phyloP scores from a whole-genome alignment of 2,329 filamentous ascomycete species.

The Lachnellula arida region DNA sequence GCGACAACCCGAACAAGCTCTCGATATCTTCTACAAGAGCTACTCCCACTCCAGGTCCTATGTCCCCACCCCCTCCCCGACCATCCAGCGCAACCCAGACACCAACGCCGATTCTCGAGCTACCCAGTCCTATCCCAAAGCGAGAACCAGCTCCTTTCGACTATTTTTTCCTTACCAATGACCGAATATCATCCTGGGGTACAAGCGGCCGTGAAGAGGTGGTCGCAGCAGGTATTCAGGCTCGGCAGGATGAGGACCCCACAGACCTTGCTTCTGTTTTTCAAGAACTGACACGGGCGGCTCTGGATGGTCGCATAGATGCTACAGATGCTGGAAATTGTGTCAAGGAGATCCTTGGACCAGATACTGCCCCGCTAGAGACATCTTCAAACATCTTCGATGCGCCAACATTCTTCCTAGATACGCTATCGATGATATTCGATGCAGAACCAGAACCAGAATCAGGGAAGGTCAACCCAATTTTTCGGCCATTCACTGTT shows the following conservation, averaged over 20 bases:
- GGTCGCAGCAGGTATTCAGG: conserved; percentile 58
- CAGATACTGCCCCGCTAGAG: conserved; percentile 44
- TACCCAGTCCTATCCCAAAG: conserved; percentile 29
- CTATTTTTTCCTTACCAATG: conserved; percentile 73
- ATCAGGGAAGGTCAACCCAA: conserved; percentile 43
- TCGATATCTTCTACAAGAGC: conserved; percentile 22
- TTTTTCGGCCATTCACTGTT: conserved; percentile 63
- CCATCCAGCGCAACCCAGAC: conserved; percentile 28
- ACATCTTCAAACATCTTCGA: conserved; percentile 52
- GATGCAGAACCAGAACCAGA: conserved; percentile 63
- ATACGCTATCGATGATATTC: conserved; percentile 73
- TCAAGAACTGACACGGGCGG: conserved; percentile 78
- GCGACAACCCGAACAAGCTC: conserved; percentile 27
- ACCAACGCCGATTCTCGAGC: conserved; percentile 22
- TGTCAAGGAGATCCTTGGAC: conserved; percentile 68
- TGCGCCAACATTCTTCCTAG: conserved; percentile 69
- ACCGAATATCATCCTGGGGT: conserved; percentile 63
- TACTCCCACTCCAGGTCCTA: conserved; percentile 31
- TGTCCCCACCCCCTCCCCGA: conserved; percentile 31
- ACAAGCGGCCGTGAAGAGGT: conserved; percentile 62
- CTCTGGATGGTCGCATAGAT: conserved; percentile 63
- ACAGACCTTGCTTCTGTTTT: conserved; percentile 68
- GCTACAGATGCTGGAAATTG: conserved; percentile 65
- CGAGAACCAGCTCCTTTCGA: conserved; percentile 45
- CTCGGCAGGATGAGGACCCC: conserved; percentile 62